Evolutionary conservation across 495 filamentous ascomycete genomes (phyloP).

Genomic region (Daldinia decipiens): DNA sequence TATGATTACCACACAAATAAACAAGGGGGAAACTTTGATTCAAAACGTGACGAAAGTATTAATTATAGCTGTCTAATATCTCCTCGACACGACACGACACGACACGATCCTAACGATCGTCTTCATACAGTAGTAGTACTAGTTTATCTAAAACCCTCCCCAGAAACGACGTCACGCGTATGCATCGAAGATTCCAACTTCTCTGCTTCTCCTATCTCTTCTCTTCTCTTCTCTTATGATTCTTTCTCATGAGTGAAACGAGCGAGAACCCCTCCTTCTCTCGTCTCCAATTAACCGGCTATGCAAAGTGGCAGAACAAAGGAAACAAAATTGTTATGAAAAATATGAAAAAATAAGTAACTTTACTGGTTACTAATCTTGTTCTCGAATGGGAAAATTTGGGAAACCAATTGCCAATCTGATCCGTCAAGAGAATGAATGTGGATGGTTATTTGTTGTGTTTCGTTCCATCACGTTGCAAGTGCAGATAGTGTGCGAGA

Average conservation of each 20-base stretch:
- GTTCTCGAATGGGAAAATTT: slow-evolving; percentile 14
- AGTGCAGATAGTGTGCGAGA: slow-evolving; percentile 11
- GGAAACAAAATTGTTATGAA: slow-evolving; percentile 9
- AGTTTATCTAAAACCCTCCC: slow-evolving; percentile 18
- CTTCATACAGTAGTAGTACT: slow-evolving; percentile 2
- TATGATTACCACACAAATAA: too few relatives aligned
- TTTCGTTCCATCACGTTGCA: slow-evolving; percentile 42
- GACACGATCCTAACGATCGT: slow-evolving; percentile 19
- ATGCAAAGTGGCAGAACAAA: slow-evolving; percentile 32
- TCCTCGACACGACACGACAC: background rate
- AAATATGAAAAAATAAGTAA: background rate
- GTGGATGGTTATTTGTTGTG: background rate
- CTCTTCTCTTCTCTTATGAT: background rate
- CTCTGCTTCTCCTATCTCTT: background rate
- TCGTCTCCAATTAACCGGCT: slow-evolving; percentile 34
- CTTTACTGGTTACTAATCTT: slow-evolving; percentile 34
- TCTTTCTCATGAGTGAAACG: slow-evolving; percentile 22
- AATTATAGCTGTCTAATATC: slow-evolving; percentile 33
- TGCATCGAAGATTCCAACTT: slow-evolving; percentile 5
- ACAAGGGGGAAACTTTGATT: background rate
- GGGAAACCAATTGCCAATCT: slow-evolving; percentile 32
- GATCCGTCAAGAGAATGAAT: slow-evolving; percentile 22
- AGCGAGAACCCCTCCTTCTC: slow-evolving; percentile 12
- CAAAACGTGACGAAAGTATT: slow-evolving; percentile 26
- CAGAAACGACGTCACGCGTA: slow-evolving; percentile 34